Percentiles rank a stretch among this genome's conserved stretches.
Conservation (phyloP, 805 yeast genomes). For the Candida dendrica region DNA sequence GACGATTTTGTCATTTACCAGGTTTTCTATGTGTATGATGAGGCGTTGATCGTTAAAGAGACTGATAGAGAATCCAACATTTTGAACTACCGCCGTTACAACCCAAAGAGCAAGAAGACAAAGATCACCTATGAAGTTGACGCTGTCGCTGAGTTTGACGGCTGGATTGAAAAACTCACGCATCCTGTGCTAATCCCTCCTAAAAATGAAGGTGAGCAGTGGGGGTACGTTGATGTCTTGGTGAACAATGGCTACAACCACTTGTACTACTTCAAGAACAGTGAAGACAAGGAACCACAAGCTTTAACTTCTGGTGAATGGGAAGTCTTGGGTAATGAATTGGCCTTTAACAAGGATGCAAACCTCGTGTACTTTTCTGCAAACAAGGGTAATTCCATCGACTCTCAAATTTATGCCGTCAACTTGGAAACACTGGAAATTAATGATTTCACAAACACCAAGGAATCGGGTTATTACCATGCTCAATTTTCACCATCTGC, state of each 20-base stretch:
- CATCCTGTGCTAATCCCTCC: slow-evolving; percentile 49
- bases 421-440: slow-evolving; percentile 32
- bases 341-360: slow-evolving; percentile 45
- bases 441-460: slow-evolving; percentile 36
- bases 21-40: slow-evolving; percentile 54
- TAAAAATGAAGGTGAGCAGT: slow-evolving; percentile 13
- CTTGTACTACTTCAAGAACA: slow-evolving; percentile 74
- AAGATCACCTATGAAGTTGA: slow-evolving; percentile 37
- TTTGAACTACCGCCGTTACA: slow-evolving; percentile 43
- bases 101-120: slow-evolving; percentile 25
- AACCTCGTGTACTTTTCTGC: slow-evolving; percentile 54
- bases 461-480: slow-evolving; percentile 53
- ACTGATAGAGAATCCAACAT: slow-evolving; percentile 64
- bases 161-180: slow-evolving; percentile 73
- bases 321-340: slow-evolving; percentile 74
- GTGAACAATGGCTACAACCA: slow-evolving; percentile 61
- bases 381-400: slow-evolving; percentile 59
- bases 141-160: slow-evolving; percentile 40
- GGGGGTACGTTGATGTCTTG: slow-evolving; percentile 79
- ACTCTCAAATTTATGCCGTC: slow-evolving; percentile 70
- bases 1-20: slow-evolving; percentile 56
- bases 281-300: slow-evolving; percentile 41
- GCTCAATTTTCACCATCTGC: slow-evolving; percentile 71
- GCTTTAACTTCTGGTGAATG: slow-evolving; percentile 72
- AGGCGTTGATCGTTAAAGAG: slow-evolving; percentile 43